Percentiles rank a stretch among this genome's conserved stretches.
phyloP scores from a whole-genome alignment of 2,329 filamentous ascomycete species.

The Calycina marina region DNA sequence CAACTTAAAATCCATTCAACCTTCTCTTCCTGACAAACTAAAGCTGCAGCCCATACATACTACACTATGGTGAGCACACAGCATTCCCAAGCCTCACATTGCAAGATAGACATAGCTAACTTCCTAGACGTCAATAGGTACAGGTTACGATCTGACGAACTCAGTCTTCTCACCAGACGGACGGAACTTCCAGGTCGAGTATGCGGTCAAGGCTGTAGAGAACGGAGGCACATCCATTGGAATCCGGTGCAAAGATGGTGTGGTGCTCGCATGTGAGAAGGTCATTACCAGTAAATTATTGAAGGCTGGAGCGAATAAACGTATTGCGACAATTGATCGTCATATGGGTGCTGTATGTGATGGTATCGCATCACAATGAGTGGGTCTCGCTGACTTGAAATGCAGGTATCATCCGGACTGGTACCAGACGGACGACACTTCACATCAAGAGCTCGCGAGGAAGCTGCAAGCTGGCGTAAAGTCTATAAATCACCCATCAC shows the following conservation, averaged over 20 bases:
- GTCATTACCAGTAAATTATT: slow-evolving; percentile 89
- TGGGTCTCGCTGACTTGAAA: slow-evolving; percentile 8
- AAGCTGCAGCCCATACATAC: slow-evolving; percentile 3
- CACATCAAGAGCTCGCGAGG: slow-evolving; percentile 83
- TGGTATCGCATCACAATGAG: neutral
- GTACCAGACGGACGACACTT: slow-evolving; percentile 93
- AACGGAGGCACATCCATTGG: slow-evolving; percentile 93
- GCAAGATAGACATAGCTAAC: slow-evolving; percentile 10
- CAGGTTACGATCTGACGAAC: slow-evolving; percentile 97
- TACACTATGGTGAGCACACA: slow-evolving; percentile 22
- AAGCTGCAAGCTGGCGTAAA: slow-evolving; percentile 79
- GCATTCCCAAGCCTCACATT: neutral
- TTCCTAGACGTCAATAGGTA: slow-evolving; percentile 90
- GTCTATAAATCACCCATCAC: slow-evolving; percentile 93
- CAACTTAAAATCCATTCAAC: slow-evolving; percentile 5
- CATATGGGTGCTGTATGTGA: slow-evolving; percentile 77
- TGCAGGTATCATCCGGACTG: slow-evolving; percentile 85
- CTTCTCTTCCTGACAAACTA: slow-evolving; percentile 4
- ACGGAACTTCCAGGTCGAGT: slow-evolving; percentile 98
- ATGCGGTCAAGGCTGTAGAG: slow-evolving; percentile 96
- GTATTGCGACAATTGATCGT: slow-evolving; percentile 86
- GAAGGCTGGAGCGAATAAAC: slow-evolving; percentile 91
- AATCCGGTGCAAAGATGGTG: slow-evolving; percentile 92
- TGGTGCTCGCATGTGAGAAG: slow-evolving; percentile 94
- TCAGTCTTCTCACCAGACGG: slow-evolving; percentile 99